Evolutionary conservation across 768 basidiomycete genomes (phyloP), one percentile per base, ranked within the genome.

Genomic region (Lentinula aciculospora): DNA sequence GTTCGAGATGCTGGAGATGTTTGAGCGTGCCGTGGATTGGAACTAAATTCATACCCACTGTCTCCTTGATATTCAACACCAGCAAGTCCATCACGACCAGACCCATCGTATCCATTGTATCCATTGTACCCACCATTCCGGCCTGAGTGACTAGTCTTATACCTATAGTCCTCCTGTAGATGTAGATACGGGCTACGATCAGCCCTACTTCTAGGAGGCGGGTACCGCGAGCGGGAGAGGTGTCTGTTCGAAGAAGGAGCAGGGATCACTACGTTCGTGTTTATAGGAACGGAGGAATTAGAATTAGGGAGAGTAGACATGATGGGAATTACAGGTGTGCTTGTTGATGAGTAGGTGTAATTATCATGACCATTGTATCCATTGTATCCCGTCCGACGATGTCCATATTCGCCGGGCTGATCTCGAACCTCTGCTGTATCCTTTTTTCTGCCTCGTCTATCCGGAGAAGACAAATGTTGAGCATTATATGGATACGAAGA

Each of bases 191-290:
- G 32, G 23, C 51, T 53, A 15, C 25, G 51, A 36, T 36, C 19
- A 21, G n/a, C 21, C 23, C 13, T 23, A 7, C 51, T 53, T 13
- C 19, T 34, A n/a, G 51, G n/a, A 5, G 51, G 51, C 7, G 51
- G 51, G 25, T 53, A 53, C 10, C 51, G 32, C 3, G 51, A 53
- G 12, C 51, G 32, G 3, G 51, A 53, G 23, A 32, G 36, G n/a
- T 53, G 51, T 37, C 51, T n/a, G 17, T 39, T 21, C 15, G 51
- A 53, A 36, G 51, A 53, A 3, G 51, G 51, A 4, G 51, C 51
- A 6, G 51, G 51, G 36, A 53, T 53, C 6, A 15, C 23, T 15
- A 44, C 23, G 19, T 19, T 44, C n/a, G 42, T 23, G 42, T 44
- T 44, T n/a, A 39, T 39, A 17, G 37, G 37, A 0, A 2, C 37